These are phyloP conservation scores for Coniosporium apollinis DNA, from an alignment of 495 filamentous ascomycete genomes.

Conservation along the genomic window DNA sequence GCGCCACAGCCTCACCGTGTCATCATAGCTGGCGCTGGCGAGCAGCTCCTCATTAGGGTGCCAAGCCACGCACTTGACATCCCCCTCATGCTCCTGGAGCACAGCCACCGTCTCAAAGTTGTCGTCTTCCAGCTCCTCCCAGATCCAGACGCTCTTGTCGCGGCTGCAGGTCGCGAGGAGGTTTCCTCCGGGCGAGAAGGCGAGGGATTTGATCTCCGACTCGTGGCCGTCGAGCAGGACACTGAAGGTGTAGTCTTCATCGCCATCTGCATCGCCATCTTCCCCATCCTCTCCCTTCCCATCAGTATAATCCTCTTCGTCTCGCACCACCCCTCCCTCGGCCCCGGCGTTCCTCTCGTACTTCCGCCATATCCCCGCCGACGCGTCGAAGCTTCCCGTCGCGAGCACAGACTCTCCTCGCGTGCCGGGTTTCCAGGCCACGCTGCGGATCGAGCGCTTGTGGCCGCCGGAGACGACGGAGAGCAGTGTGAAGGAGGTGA, in stretches of 20 bases:
- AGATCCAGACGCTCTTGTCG: constrained; percentile 97
- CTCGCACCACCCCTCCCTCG: constrained; percentile 7
- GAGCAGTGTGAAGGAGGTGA: constrained; percentile 59
- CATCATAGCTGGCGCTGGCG: constrained; percentile 79
- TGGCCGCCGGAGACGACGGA: constrained; percentile 74
- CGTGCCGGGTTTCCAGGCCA: constrained; percentile 63
- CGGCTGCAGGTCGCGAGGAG: constrained; percentile 76
- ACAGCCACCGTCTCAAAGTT: constrained; percentile 95
- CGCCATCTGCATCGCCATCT: constrained; percentile 30
- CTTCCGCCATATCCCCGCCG: constrained; percentile 73
- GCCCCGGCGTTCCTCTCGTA: constrained; percentile 32
- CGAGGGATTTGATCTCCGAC: constrained; percentile 74
- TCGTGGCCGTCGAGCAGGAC: constrained; percentile 87
- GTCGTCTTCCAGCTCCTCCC: constrained; percentile 88
- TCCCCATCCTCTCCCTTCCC: constrained; percentile 10
- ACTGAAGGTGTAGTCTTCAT: constrained; percentile 72
- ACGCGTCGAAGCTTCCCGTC: constrained; percentile 80
- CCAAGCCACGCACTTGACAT: constrained; percentile 90
- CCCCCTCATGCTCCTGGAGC: constrained; percentile 79
- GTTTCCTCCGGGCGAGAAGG: constrained; percentile 64
- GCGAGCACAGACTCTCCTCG: constrained; percentile 57
- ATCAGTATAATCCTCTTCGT: constrained; percentile 19
- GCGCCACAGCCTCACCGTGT: constrained; percentile 73
- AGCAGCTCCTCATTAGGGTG: constrained; percentile 65
- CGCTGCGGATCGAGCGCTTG: constrained; percentile 63